phyloP scores from a whole-genome alignment of 2,329 filamentous ascomycete genomes.

The Aspergillus novofumigatus region DNA sequence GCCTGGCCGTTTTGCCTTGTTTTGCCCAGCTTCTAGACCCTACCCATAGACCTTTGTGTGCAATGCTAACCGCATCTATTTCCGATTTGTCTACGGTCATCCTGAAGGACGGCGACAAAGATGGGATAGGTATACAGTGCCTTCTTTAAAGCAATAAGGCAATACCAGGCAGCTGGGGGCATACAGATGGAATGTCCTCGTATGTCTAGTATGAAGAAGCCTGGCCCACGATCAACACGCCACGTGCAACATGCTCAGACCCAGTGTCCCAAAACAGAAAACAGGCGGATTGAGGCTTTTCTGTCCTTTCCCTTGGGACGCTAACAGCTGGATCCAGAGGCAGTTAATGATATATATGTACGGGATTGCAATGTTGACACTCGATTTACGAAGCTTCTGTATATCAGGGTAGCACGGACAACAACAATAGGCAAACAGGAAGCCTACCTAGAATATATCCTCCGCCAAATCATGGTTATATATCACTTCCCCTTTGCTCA shows the following conservation, averaged over 20 bases:
- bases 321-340: neutral
- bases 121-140: neutral
- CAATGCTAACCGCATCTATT: neutral
- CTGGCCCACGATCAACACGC: neutral
- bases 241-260: neutral
- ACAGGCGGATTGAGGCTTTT: neutral
- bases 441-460: too few relatives aligned
- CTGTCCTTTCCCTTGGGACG: neutral
- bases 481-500: too few relatives aligned
- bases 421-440: neutral
- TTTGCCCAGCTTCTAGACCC: neutral
- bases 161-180: neutral
- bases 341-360: too few relatives aligned
- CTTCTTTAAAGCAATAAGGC: neutral
- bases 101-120: neutral
- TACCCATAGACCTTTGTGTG: neutral
- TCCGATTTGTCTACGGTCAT: neutral
- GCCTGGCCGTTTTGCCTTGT: neutral
- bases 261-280: neutral
- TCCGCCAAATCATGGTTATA: too few relatives aligned
- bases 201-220: neutral
- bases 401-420: neutral
- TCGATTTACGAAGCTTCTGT: neutral
- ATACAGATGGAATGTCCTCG: neutral
- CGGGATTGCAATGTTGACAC: neutral